Evolutionary conservation across 2,329 filamentous ascomycete genomes (phyloP).

Genomic region (Conoideocrella luteorostrata): DNA sequence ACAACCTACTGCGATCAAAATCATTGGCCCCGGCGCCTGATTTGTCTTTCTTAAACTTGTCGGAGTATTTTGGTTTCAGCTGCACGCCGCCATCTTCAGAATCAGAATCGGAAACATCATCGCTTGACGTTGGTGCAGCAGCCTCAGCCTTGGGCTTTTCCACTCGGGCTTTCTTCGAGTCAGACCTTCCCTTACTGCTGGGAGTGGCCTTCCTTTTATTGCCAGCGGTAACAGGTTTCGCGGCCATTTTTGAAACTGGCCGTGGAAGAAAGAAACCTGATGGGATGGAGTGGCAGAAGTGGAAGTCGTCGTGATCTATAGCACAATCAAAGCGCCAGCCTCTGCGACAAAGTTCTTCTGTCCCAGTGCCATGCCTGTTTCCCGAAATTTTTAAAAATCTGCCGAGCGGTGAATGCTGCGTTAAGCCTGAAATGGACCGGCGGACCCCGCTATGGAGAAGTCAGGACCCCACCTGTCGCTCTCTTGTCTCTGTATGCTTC

Average conservation of each 20-base stretch:
- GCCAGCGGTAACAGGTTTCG: conserved; percentile 38
- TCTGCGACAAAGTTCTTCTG: not conserved
- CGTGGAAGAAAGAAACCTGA: not conserved
- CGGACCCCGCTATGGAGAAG: conserved; percentile 22
- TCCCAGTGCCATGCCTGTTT: not conserved
- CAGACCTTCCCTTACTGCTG: conserved; percentile 35
- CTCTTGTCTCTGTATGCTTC: conserved; percentile 1
- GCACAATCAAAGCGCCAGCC: not conserved
- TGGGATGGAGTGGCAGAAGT: not conserved
- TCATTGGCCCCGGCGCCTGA: conserved; percentile 28
- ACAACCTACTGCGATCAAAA: conserved; percentile 36
- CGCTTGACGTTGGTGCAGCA: conserved; percentile 27
- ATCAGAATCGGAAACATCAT: conserved; percentile 36
- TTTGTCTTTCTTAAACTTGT: conserved; percentile 25
- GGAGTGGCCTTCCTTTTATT: conserved; percentile 52
- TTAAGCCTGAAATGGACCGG: conserved; percentile 16
- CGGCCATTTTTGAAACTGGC: conserved; percentile 34
- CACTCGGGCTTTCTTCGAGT: conserved; percentile 46
- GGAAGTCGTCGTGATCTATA: not conserved
- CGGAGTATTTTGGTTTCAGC: conserved; percentile 30
- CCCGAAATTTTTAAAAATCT: conserved; percentile 20
- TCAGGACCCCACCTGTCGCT: conserved; percentile 15
- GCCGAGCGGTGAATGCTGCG: conserved; percentile 28
- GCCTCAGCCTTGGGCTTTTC: conserved; percentile 24
- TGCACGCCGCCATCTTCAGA: conserved; percentile 45